These are phyloP conservation scores for Ramalina intermedia DNA, from an alignment of 495 filamentous ascomycete genomes.

Conservation along the genomic window DNA sequence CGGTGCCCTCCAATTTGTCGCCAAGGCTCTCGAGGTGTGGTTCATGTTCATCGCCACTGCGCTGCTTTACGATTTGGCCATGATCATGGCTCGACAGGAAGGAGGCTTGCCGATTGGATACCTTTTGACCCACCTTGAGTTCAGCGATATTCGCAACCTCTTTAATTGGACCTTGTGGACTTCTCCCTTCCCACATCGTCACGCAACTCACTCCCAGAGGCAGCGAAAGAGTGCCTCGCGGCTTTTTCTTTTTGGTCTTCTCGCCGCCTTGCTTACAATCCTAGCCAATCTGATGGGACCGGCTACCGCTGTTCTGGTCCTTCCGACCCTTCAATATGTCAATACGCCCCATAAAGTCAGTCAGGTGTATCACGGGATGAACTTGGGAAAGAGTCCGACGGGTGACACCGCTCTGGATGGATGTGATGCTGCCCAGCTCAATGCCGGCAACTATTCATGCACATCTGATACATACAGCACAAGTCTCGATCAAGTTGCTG, in stretches of 20 bases:
- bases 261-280: constrained; percentile 13
- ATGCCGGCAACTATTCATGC: constrained; percentile 9
- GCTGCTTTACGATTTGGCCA: constrained; percentile 15
- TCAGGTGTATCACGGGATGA: constrained; percentile 1
- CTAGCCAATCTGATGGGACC: constrained; percentile 19
- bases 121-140: constrained; percentile 15
- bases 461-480: constrained; percentile 3
- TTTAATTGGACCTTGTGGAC: constrained; percentile 13
- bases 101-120: constrained; percentile 16
- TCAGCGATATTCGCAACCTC: constrained; percentile 12
- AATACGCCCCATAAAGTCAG: constrained; percentile 3
- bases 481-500: constrained; percentile 7
- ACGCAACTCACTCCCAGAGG: neutral
- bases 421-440: constrained; percentile 1
- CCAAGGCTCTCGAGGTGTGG: constrained; percentile 19
- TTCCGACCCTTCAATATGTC: constrained; percentile 14
- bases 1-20: constrained; percentile 17
- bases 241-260: constrained; percentile 10
- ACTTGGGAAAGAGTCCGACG: neutral
- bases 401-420: neutral
- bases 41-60: constrained; percentile 17
- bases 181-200: constrained; percentile 5
- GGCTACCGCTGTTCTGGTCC: constrained; percentile 14
- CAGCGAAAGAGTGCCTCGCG: neutral
- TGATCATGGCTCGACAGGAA: constrained; percentile 11